Evolutionary conservation across 176 grass and related monocot genomes (phyloP).

Genomic region (Tuctoria greenei): DNA sequence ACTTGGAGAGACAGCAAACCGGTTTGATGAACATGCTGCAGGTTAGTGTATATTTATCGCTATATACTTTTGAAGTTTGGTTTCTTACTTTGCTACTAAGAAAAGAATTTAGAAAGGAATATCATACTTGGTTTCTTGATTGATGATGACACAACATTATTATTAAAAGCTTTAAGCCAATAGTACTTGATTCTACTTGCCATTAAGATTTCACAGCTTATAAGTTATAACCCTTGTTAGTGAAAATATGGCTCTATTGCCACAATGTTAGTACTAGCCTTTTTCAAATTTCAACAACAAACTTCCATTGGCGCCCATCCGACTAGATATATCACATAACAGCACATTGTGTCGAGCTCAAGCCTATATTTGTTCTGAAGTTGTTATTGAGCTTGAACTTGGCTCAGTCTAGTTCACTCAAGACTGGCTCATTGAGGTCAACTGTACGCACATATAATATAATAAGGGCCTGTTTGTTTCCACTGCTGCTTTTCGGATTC

Average conservation of each 20-base stretch:
- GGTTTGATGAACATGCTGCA: slow-evolving; percentile 97
- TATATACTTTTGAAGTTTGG: background rate
- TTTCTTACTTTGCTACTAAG: slow-evolving; percentile 12
- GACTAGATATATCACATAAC: background rate
- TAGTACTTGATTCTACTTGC: slow-evolving; percentile 5
- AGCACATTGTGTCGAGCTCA: background rate
- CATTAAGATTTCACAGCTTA: slow-evolving; percentile 4
- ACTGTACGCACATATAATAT: background rate
- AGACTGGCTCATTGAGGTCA: background rate
- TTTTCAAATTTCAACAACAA: slow-evolving; percentile 14
- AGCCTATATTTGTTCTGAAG: background rate
- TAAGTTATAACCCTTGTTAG: background rate
- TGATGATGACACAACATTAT: slow-evolving; percentile 5
- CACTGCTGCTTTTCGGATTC: too few relatives aligned
- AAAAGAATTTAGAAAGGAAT: background rate
- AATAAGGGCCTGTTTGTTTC: background rate
- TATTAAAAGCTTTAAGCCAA: background rate
- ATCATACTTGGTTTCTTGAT: slow-evolving; percentile 12
- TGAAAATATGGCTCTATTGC: slow-evolving; percentile 7
- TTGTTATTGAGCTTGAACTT: background rate
- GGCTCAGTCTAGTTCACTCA: background rate
- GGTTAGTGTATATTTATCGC: slow-evolving; percentile 46
- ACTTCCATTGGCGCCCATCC: background rate
- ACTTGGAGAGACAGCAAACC: slow-evolving; percentile 91
- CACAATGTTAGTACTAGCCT: background rate